Base-by-base conservation (phyloP, 345 rosid genomes). In the rapeseed (Brassica napus) region DNA sequence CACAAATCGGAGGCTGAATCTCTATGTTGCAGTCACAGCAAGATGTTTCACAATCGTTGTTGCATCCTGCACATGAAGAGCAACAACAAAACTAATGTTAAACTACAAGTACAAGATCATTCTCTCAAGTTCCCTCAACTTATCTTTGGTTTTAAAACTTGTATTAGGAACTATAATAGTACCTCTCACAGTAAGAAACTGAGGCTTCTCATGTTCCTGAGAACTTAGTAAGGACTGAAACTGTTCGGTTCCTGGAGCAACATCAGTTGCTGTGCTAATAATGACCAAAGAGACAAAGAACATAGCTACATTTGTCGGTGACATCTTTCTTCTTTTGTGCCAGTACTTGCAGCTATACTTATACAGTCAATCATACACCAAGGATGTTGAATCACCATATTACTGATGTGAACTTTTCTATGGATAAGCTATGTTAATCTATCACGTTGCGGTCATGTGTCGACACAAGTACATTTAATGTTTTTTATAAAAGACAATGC, bases 1-100 rank as follows among this genome's bases (percentile, higher is more conserved):
- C 83, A 16, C 98, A 90, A 23, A 86, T 8, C 0, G 93, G 98
- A 23, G 97, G 97, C 64, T 86, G 91, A 74, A 78, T 78, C 82
- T 81, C 70, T 32, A 91, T 90, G 81, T 87, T 81, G 61, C 97
- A 91, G 73, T 87, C 66, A 82, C 95, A 93, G 24, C 97, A 94
- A 63, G 96, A 80, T 49, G 92, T 89, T 62, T 87, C 90, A 23
- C 97, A 91, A 75, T 89, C 81, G 18, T 86, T 94, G 83, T 86
- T 90, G 90, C 97, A 91, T 14, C 97, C 97, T 79, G 89, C 59
- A 79, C 28, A 44, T 67, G 64, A n/a, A 72, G 7, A 70, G 26
- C 72, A 65, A 16, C 39, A 14, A 3, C n/a, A 73, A 55, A 73
- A 12, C 1, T 0, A 24, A 79, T 59, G 68, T 44, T 7, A 59